These are phyloP conservation scores for Trametes gibbosa DNA, from an alignment of 768 basidiomycete genomes.

Conservation along the genomic window DNA sequence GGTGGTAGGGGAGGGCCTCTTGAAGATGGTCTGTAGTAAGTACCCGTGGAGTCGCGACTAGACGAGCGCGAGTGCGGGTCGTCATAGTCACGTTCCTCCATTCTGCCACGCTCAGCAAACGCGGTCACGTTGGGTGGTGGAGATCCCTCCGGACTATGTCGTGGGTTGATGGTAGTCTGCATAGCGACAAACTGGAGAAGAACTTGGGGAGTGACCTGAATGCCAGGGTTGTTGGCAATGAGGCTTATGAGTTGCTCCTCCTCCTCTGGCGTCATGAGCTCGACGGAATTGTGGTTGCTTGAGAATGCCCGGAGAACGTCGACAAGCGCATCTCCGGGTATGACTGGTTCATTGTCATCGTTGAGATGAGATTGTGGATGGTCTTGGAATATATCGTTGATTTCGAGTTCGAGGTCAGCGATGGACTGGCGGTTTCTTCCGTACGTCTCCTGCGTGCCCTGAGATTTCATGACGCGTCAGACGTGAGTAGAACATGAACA, in stretches of 20 bases:
- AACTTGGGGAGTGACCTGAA: conserved; percentile 67
- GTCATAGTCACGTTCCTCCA: conserved; percentile 34
- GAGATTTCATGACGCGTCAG: conserved; percentile 10
- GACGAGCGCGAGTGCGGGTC: conserved; percentile 49
- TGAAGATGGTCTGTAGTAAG: conserved; percentile 41
- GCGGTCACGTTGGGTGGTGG: conserved; percentile 37
- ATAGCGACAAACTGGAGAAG: conserved; percentile 61
- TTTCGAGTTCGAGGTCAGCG: conserved; percentile 65
- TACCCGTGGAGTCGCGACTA: conserved; percentile 52
- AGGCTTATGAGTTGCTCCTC: conserved; percentile 56
- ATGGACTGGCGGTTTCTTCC: conserved; percentile 72
- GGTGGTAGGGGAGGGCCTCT: conserved; percentile 48
- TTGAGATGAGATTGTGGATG: conserved; percentile 61
- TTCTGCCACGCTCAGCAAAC: conserved; percentile 40
- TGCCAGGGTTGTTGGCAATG: conserved; percentile 55
- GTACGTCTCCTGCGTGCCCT: conserved; percentile 22
- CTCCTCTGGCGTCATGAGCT: conserved; percentile 67
- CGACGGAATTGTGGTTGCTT: conserved; percentile 53
- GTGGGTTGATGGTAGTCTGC: conserved; percentile 21
- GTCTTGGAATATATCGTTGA: conserved; percentile 62
- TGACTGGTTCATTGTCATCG: conserved; percentile 56
- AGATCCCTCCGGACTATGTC: conserved; percentile 19
- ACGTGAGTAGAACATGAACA: background rate
- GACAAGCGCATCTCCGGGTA: conserved; percentile 69
- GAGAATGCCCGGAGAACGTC: conserved; percentile 68